Evolutionary conservation across 2,329 filamentous ascomycete genomes (phyloP).

Genomic region (Trichophaea hybrida): DNA sequence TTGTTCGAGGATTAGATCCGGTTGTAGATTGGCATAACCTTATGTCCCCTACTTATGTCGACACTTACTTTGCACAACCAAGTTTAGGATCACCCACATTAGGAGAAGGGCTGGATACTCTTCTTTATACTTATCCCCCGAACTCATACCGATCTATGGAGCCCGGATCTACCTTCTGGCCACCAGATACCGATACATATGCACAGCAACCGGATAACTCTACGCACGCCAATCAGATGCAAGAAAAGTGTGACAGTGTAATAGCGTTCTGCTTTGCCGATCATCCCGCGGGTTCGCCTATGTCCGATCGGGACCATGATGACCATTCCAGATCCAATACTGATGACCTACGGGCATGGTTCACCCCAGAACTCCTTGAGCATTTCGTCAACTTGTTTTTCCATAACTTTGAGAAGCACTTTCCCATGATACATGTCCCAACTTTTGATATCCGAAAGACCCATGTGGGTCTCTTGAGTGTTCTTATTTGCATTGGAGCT

Average conservation of each 20-base stretch:
- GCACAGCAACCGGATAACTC: background rate
- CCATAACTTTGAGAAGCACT: slow-evolving; percentile 58
- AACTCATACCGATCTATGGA: background rate
- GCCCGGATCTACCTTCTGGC: background rate
- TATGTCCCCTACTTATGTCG: background rate
- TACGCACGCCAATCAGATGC: background rate
- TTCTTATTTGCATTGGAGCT: slow-evolving; percentile 59
- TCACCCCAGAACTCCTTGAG: slow-evolving; percentile 54
- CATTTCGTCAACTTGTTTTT: slow-evolving; percentile 53
- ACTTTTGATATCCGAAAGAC: slow-evolving; percentile 54
- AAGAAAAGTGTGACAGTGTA: slow-evolving; percentile 17
- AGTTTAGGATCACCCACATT: background rate
- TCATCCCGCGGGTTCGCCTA: background rate
- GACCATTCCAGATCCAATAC: slow-evolving; percentile 29
- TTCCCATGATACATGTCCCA: slow-evolving; percentile 56
- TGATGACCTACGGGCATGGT: slow-evolving; percentile 42
- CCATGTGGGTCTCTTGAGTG: slow-evolving; percentile 51
- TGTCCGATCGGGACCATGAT: background rate
- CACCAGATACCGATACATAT: background rate
- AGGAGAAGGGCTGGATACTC: background rate
- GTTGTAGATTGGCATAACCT: background rate
- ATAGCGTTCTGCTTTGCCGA: slow-evolving; percentile 8
- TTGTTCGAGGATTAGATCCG: background rate
- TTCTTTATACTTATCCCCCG: background rate
- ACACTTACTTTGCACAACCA: background rate